A percentile compares a stretch with the other conserved stretches of the same genome.
Conservation (phyloP, 805 yeast species). For the Suhomyces xylopsoci region DNA sequence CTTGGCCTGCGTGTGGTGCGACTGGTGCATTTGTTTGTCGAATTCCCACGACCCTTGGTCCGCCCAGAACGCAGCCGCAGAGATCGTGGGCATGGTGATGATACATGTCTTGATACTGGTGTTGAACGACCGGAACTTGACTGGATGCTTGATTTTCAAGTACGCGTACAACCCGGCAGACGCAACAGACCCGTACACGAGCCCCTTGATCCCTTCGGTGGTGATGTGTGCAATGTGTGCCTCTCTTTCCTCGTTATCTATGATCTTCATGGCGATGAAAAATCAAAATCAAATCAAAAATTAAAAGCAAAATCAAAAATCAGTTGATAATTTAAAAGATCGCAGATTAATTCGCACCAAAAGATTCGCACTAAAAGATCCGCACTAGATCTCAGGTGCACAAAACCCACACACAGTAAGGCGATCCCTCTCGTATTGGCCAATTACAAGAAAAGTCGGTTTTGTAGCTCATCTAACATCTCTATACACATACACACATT, state of each 20-base stretch:
- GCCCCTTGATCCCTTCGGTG: conserved; percentile 38
- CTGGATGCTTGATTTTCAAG: conserved; percentile 33
- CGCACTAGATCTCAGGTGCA: not conserved
- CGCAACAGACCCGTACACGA: conserved; percentile 31
- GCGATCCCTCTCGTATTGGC: no score
- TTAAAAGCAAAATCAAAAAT: not conserved
- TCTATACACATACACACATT: no score
- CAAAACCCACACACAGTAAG: no score
- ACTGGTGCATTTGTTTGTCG: conserved; percentile 35
- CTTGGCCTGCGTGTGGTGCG: conserved; percentile 23
- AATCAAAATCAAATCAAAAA: no score
- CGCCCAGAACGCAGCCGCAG: conserved; percentile 38
- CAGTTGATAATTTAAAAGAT: not conserved
- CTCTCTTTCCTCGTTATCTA: conserved; percentile 35
- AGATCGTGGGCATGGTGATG: conserved; percentile 38
- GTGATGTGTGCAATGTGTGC: conserved; percentile 37
- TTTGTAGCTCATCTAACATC: no score
- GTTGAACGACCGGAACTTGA: conserved; percentile 31
- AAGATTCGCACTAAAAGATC: no score
- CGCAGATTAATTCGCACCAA: no score
- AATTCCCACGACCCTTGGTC: conserved; percentile 46
- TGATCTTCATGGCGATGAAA: conserved; percentile 30
- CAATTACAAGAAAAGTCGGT: no score
- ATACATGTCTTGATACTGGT: conserved; percentile 38
- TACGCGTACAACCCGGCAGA: conserved; percentile 33